Conservation (phyloP, 306 rosid species). For the Quercus engelmannii region DNA sequence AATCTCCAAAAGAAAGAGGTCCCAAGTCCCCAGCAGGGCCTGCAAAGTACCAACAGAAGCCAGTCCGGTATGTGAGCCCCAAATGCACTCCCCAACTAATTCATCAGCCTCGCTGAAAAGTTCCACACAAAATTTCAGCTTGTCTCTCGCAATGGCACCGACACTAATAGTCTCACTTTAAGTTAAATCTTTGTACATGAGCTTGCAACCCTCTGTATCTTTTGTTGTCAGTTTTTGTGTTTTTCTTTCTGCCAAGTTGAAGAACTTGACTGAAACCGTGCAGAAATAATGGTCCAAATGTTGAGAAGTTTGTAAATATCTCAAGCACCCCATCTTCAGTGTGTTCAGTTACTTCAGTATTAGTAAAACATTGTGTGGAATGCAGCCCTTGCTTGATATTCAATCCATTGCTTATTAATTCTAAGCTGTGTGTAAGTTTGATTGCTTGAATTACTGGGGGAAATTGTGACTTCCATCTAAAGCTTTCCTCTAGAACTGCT, state of each 20-base stretch:
- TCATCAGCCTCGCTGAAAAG: slow-evolving; percentile 55
- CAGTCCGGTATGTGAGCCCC: slow-evolving; percentile 38
- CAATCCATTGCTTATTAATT: too few relatives aligned
- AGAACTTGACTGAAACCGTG: slow-evolving; percentile 8
- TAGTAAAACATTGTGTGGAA: background rate
- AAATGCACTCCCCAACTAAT: slow-evolving; percentile 38
- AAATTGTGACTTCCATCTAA: background rate
- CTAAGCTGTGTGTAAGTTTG: background rate
- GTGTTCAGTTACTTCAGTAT: background rate
- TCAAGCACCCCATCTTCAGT: background rate
- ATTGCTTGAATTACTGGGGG: background rate
- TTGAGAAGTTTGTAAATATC: background rate
- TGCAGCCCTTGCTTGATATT: background rate
- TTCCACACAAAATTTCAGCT: background rate
- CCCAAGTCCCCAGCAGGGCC: slow-evolving; percentile 24
- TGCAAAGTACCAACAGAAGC: slow-evolving; percentile 41
- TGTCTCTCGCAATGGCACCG: background rate
- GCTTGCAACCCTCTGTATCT: slow-evolving; percentile 2
- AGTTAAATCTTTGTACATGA: slow-evolving; percentile 20
- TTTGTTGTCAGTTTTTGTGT: slow-evolving; percentile 3
- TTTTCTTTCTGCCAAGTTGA: background rate
- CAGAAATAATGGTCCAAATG: background rate
- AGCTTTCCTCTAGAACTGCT: background rate
- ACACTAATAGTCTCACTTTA: background rate
- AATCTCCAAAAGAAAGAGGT: slow-evolving; percentile 34